Evolutionary conservation across 2,329 filamentous ascomycete species (phyloP), one percentile per base, ranked within the genome.

Genomic region (Monosporascus ibericus): DNA sequence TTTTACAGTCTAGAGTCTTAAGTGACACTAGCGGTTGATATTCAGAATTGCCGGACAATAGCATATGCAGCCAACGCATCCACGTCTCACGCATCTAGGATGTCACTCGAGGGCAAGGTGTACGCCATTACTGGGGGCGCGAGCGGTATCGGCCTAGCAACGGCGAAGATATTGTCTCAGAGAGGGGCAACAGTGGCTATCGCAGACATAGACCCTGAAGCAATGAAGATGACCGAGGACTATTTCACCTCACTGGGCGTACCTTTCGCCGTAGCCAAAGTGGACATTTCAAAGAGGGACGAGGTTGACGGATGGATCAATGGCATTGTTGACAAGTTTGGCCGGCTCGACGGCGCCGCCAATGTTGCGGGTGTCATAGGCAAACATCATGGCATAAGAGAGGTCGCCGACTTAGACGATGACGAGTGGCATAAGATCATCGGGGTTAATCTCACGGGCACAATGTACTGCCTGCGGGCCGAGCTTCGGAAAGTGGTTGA

Each of bases 341-440:
- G 79, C 5, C 73, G 73, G 49, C 71, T 82, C 8, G 76, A 81
- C 58, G 75, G 78, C 5, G 77, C 79, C 20, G 79, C 75, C 11
- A 82, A 84, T 50, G 71, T 79, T 8, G 81, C 81, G 5, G 77
- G 78, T 44, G 60, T 72, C 44, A 75, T 77, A 56, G 75, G 75
- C 46, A 71, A 70, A 57, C 64, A 72, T 47, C 73, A 76, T 53
- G 70, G 69, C 14, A 55, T 69, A 52, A 65, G 68, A 48, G 56
- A 71, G 1, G 64, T 78, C 18, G 65, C 66, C 3, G 75, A 76
- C 20, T 61, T 75, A 39, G 72, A 75, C 24, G 75, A 78, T 51
- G 69, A 70, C 30, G 74, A 76, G 51, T 79, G 76, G 76, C 62
- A 78, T 47, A 70, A 67, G 48, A 74, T 76, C 51, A 75, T 79